Conservation (phyloP, 495 filamentous ascomycete species). For the Xylaria curta region DNA sequence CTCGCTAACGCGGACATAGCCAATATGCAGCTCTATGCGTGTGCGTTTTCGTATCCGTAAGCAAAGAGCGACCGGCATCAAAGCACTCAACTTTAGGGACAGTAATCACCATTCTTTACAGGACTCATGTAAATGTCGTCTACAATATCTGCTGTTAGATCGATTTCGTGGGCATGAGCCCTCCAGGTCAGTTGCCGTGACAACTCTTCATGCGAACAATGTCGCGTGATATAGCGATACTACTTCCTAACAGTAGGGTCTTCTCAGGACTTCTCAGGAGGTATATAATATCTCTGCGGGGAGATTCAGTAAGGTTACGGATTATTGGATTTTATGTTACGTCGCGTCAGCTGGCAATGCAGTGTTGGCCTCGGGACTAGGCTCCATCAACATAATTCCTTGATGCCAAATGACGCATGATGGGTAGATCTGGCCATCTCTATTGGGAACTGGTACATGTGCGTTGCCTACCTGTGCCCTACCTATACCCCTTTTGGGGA, state of each 20-base stretch:
- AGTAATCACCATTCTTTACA: neutral
- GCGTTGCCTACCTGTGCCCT: neutral
- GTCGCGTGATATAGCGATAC: neutral
- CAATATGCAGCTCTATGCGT: neutral
- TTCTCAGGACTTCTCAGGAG: neutral
- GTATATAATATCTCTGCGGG: neutral
- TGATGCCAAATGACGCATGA: slow-evolving; percentile 21
- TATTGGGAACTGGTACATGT: neutral
- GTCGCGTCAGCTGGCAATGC: slow-evolving; percentile 11
- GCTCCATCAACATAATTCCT: neutral
- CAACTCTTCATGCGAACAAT: neutral
- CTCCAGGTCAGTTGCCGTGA: neutral
- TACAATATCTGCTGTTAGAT: neutral
- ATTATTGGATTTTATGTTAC: neutral
- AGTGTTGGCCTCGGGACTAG: neutral
- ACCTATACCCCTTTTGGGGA: neutral
- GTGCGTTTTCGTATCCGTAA: neutral
- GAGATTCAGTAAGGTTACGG: neutral
- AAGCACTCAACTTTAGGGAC: neutral
- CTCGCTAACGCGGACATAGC: neutral
- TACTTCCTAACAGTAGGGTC: neutral
- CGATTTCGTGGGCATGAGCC: neutral
- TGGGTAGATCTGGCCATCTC: slow-evolving; percentile 9
- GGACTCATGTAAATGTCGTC: neutral
- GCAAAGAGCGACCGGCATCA: neutral